A percentile compares a stretch with the other conserved stretches of the same genome.
phyloP scores from a whole-genome alignment of 2,329 filamentous ascomycete genomes.

The Botrytis deweyae region DNA sequence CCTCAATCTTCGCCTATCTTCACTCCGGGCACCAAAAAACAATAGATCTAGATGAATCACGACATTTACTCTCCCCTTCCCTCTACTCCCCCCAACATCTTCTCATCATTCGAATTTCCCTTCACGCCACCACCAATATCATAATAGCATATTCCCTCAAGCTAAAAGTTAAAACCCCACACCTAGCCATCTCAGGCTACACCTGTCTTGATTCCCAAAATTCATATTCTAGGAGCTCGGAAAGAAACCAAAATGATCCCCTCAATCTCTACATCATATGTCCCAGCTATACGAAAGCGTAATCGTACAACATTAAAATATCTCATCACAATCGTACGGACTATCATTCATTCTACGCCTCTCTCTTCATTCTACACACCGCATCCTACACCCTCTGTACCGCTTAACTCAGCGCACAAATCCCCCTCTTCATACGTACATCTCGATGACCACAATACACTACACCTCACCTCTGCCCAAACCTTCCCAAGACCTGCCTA shows the following conservation, averaged over 20 bases:
- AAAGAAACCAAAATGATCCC: background rate
- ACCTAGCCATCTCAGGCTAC: background rate
- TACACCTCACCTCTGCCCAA: background rate
- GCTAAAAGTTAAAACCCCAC: background rate
- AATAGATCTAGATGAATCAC: background rate
- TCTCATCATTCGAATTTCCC: background rate
- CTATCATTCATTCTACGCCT: background rate
- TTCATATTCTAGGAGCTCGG: background rate
- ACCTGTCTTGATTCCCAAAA: background rate
- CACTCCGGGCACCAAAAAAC: background rate
- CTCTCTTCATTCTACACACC: background rate
- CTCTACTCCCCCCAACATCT: background rate
- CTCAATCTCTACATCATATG: background rate
- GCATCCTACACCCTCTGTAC: background rate
- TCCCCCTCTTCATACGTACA: background rate
- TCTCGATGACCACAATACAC: background rate
- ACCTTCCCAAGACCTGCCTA: background rate
- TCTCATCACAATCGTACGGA: background rate
- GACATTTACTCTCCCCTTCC: background rate
- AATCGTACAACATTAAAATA: fast-evolving
- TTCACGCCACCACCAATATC: background rate
- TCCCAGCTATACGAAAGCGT: background rate
- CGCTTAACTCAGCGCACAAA: background rate
- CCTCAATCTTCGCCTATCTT: background rate
- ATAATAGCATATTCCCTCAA: background rate